phyloP scores from a whole-genome alignment of 371 early-diverging fungal genomes.

The Saksenaea oblongispora region DNA sequence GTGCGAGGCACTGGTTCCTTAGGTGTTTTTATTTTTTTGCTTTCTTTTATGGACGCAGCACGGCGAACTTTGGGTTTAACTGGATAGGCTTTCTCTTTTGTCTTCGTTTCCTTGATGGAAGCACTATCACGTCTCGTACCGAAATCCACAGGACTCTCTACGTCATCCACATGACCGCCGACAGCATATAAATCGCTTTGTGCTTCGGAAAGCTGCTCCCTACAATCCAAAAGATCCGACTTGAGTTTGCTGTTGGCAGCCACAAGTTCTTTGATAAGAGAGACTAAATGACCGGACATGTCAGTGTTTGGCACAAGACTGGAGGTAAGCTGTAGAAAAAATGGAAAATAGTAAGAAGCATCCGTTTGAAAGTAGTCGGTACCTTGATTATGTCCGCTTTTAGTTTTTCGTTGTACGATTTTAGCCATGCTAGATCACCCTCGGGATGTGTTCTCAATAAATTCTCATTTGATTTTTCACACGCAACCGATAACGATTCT shows the following conservation, averaged over 20 bases:
- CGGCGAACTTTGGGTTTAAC: neutral
- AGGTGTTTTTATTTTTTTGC: slow-evolving; percentile 10
- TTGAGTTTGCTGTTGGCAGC: slow-evolving; percentile 47
- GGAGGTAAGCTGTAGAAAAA: slow-evolving; percentile 26
- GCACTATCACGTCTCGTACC: neutral
- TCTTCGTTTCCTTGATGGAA: neutral
- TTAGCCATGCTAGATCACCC: slow-evolving; percentile 31
- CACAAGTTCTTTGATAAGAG: slow-evolving; percentile 47
- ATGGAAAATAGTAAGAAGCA: slow-evolving; percentile 2
- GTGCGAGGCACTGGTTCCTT: slow-evolving; percentile 5
- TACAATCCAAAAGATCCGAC: slow-evolving; percentile 38
- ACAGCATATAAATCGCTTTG: slow-evolving; percentile 29
- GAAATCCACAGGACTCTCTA: slow-evolving; percentile 2
- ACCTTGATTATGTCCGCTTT: slow-evolving; percentile 45
- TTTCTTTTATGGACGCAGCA: neutral
- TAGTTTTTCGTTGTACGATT: slow-evolving; percentile 43
- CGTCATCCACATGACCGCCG: slow-evolving; percentile 20
- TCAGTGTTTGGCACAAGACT: slow-evolving; percentile 1
- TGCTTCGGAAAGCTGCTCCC: slow-evolving; percentile 35
- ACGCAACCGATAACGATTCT: slow-evolving; percentile 32
- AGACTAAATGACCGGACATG: slow-evolving; percentile 15
- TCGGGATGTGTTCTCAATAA: slow-evolving; percentile 7
- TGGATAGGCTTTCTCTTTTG: neutral
- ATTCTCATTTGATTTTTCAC: slow-evolving; percentile 22
- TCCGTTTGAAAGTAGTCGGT: neutral